These are phyloP conservation scores for Penicillium robsamsonii DNA, from an alignment of 495 filamentous ascomycete genomes.

Conservation along the genomic window DNA sequence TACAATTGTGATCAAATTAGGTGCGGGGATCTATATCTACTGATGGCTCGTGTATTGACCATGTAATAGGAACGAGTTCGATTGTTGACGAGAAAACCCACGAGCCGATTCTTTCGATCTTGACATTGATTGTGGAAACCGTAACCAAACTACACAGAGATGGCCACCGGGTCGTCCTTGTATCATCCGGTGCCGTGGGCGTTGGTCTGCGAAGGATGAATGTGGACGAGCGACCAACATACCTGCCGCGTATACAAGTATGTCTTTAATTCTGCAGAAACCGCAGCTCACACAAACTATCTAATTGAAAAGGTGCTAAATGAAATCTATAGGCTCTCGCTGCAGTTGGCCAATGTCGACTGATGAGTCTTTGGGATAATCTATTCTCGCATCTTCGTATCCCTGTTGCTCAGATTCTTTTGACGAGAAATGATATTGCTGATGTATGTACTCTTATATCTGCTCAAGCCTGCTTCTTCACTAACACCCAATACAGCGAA, in stretches of 20 bases:
- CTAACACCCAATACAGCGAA: constrained; percentile 55
- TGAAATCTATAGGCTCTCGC: constrained; percentile 69
- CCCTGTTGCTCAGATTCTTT: constrained; percentile 88
- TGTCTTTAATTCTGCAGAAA: not conserved
- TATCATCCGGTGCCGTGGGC: constrained; percentile 95
- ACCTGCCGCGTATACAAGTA: constrained; percentile 81
- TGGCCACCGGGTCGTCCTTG: constrained; percentile 91
- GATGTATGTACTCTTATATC: constrained; percentile 59
- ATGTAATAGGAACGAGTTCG: constrained; percentile 81
- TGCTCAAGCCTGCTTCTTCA: not conserved
- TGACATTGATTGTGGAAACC: constrained; percentile 90
- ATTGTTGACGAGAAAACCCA: constrained; percentile 98
- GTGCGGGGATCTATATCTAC: constrained; percentile 51
- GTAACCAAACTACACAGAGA: constrained; percentile 79
- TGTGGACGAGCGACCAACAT: constrained; percentile 81
- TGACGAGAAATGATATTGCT: constrained; percentile 96
- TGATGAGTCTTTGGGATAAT: constrained; percentile 95
- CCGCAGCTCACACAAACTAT: too few relatives aligned
- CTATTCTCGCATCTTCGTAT: constrained; percentile 83
- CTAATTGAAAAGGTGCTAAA: not conserved
- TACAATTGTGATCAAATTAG: constrained; percentile 91
- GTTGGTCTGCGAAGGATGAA: constrained; percentile 88
- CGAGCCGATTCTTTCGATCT: constrained; percentile 87
- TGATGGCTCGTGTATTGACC: constrained; percentile 18
- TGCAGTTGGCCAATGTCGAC: constrained; percentile 90